Evolutionary conservation across 805 yeast genomes (phyloP), one percentile per base, ranked within the genome.

Genomic region (Yarrowia porcina): DNA sequence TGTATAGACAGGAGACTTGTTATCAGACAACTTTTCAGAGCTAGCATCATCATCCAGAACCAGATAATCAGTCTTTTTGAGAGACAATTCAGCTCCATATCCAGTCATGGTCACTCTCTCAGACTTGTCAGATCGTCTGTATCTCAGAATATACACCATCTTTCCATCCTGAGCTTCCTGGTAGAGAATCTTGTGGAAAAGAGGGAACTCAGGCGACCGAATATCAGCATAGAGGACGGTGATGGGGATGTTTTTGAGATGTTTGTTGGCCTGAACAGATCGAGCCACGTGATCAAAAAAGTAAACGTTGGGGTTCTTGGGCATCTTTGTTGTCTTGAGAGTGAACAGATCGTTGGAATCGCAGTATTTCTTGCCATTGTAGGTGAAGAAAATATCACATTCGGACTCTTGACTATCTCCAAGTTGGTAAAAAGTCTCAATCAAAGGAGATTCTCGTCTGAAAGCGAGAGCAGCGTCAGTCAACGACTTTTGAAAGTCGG

Each of bases 261-360:
- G 79, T 6, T 66, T 49, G 10, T 70, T 61, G 39, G 35, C 36
- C 38, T 39, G 27, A 4, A 69, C 70, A 2, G 66, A 50, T 0
- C 96, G 96, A 52, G 89, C 77, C 0, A 87, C 75, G 63, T 90
- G 78, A 69, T 93, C 97, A 65, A 69, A 63, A n/a, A 71, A 52
- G 15, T 73, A 71, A 12, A 56, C 44, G 77, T 3, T 75, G 47
- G 15, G 75, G 28, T 2, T 64, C 11, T 63, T 57, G 20, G 68
- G 45, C 4, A 71, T 68, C n/a, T 76, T 74, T 25, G 77, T 76
- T 4, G 90, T 82, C 71, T 87, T 86, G 63, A 94, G 77, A 2
- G 97, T 96, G 72, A 83, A 94, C 0, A 90, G 80, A 64, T 88
- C 96, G 63, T 83, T 89, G 2, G 86, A 76, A 10, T 86, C 82